Evolutionary conservation across 208 protist genomes (phyloP).

Genomic region (Tetramitus jugosus): DNA sequence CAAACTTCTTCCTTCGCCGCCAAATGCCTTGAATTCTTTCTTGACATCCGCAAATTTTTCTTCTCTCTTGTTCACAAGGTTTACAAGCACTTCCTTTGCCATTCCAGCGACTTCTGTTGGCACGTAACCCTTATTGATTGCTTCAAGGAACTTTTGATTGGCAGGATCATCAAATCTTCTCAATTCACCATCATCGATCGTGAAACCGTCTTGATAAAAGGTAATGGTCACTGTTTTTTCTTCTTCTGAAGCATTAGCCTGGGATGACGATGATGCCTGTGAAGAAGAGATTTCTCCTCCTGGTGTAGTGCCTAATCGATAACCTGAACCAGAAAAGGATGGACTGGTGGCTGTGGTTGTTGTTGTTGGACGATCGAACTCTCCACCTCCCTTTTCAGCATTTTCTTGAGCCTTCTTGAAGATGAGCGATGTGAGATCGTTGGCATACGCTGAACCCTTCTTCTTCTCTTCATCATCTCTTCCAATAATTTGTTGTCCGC

Average conservation of each 20-base stretch:
- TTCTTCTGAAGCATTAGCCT: no score
- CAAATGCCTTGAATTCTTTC: slow-evolving; percentile 24
- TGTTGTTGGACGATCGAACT: no score
- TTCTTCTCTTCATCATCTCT: background rate
- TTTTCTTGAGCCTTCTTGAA: slow-evolving; percentile 14
- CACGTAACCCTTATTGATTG: slow-evolving; percentile 10
- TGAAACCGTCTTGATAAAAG: slow-evolving; percentile 24
- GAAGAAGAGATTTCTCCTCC: no score
- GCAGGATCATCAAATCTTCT: slow-evolving; percentile 6
- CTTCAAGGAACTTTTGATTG: slow-evolving; percentile 20
- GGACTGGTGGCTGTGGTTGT: background rate
- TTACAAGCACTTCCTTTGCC: slow-evolving; percentile 10
- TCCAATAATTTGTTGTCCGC: slow-evolving; percentile 19
- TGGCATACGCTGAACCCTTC: no score
- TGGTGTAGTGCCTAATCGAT: background rate
- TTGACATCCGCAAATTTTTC: background rate
- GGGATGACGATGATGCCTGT: background rate
- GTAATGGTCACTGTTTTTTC: slow-evolving; percentile 19
- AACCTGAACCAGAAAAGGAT: background rate
- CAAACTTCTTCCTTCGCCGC: slow-evolving; percentile 7
- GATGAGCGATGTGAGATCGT: background rate
- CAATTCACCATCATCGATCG: slow-evolving; percentile 26
- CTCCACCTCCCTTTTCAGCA: background rate
- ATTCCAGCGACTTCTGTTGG: slow-evolving; percentile 11
- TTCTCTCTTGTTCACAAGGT: slow-evolving; percentile 14